Conservation (phyloP, 805 yeast species). For the Schwanniomyces polymorphus region DNA sequence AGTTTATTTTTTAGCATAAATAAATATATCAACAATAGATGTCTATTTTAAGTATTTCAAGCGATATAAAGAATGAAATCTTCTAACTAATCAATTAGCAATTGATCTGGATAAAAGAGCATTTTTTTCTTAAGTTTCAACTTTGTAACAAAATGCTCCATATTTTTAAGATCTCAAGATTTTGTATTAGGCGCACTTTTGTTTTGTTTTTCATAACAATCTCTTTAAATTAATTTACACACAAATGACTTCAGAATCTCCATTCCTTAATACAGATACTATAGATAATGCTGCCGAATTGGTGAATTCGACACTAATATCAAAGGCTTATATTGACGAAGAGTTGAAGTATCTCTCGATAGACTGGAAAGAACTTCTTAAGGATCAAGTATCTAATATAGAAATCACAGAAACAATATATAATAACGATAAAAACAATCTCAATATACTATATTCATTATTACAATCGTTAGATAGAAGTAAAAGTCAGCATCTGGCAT, state of each 20-base stretch:
- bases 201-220: not conserved
- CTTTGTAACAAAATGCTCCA: no score
- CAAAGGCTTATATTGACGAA: constrained; percentile 34
- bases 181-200: not conserved
- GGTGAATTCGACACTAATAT: constrained; percentile 30
- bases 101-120: no score
- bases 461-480: constrained; percentile 31
- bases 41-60: not conserved
- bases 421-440: constrained; percentile 35
- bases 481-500: constrained; percentile 28
- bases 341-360: constrained; percentile 32
- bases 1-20: not conserved
- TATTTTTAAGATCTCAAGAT: no score
- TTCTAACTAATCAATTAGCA: no score
- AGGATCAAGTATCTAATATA: constrained; percentile 24
- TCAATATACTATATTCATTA: constrained; percentile 37
- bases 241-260: constrained; percentile 3
- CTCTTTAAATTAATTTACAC: not conserved
- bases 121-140: no score
- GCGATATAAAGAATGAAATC: no score
- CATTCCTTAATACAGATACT: constrained; percentile 28
- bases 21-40: not conserved
- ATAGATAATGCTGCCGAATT: constrained; percentile 36
- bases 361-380: constrained; percentile 31
- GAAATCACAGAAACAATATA: constrained; percentile 28